phyloP scores from a whole-genome alignment of 495 filamentous ascomycete species.

The Margaritispora aquatica region DNA sequence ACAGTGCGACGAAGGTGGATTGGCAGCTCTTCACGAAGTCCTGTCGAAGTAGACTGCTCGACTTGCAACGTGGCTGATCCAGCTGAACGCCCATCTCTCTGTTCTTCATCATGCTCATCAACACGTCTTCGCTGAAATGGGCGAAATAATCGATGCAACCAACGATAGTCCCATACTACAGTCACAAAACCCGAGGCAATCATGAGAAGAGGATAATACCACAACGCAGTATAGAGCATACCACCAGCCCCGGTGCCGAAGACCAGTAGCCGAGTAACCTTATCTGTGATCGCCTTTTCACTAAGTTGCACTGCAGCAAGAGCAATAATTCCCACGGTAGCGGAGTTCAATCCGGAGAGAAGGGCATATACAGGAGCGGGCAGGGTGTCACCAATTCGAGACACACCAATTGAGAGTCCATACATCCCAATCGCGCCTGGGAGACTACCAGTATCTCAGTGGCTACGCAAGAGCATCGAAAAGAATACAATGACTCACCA shows the following conservation, averaged over 20 bases:
- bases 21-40: too few relatives aligned
- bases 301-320: slow-evolving; percentile 70
- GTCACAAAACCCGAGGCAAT: slow-evolving; percentile 44
- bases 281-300: slow-evolving; percentile 68
- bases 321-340: slow-evolving; percentile 74
- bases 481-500: slow-evolving; percentile 39
- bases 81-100: too few relatives aligned
- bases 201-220: slow-evolving; percentile 78
- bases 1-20: too few relatives aligned
- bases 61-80: too few relatives aligned
- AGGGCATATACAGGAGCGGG: slow-evolving; percentile 65
- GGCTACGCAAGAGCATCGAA: background rate
- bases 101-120: too few relatives aligned
- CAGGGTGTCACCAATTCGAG: slow-evolving; percentile 52
- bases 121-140: too few relatives aligned
- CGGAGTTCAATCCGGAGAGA: slow-evolving; percentile 69
- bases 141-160: background rate
- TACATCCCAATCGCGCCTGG: slow-evolving; percentile 77
- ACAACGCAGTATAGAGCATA: slow-evolving; percentile 68
- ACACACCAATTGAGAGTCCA: slow-evolving; percentile 60
- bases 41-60: too few relatives aligned
- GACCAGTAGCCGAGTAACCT: slow-evolving; percentile 58
- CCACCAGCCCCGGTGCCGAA: slow-evolving; percentile 61
- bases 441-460: slow-evolving; percentile 35
- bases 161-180: slow-evolving; percentile 58